Base-by-base conservation (phyloP, 495 filamentous ascomycete genomes). In the Aspergillus ostianus region DNA sequence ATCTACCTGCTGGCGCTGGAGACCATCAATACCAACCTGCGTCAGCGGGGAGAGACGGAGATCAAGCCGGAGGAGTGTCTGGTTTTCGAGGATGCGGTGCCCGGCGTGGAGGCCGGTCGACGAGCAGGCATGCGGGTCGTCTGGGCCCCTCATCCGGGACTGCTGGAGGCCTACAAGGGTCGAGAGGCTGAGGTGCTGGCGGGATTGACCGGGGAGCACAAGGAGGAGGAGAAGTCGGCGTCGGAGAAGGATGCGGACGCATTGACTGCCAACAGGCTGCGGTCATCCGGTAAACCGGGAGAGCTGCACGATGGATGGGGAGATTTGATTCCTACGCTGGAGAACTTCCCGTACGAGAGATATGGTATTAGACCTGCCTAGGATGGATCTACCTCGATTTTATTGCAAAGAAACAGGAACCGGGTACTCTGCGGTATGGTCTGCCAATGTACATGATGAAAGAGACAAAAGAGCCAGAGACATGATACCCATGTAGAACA, bases 1-100 rank as follows among this genome's bases (percentile, higher is more conserved):
- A 99, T 99, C 66, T 99, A 94, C 68, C 75, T 95, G 15, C 73
- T 98, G 1, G 95, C 95, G 0, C 75, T 99, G 51, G 78, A 90
- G 74, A 90, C 85, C 1, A 88, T 99, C 66, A 99, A 99, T 72
- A 78, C 78, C 3, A 84, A 82, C 8, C 68, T 94, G 13, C 71
- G 83, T 0, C 65, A 59, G 13, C 74, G 80, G 47, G 86, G 85
- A 0, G 85, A 93, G 67, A 70, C 74, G 32, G 85, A 88, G 61
- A 87, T 99, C 47, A 78, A 64, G 51, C 90, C 92, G 0, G 88
- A 88, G 64, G 94, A 99, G 70, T 97, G 93, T 72, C 78, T 99
- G 9, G 94, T 99, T 0, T 97, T 99, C 67, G 94, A 99, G 72
- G 94, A 99, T 71, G 87, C 86, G 23, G 93, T 98, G 4, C 90